Conservation (phyloP, 83 land plant genomes). For the Diphasiastrum complanatum region DNA sequence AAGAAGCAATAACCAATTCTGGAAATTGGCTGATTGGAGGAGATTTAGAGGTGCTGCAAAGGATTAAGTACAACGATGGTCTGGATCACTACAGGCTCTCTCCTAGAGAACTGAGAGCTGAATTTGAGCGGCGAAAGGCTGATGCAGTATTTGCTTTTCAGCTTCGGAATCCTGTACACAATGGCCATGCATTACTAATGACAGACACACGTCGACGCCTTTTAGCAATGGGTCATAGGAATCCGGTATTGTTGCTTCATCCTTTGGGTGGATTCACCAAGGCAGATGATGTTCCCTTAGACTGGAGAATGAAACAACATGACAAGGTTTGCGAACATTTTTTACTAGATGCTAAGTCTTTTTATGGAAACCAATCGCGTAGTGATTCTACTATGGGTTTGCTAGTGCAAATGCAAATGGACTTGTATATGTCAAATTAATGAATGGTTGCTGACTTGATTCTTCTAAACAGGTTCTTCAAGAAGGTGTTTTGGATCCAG, state of each 20-base stretch:
- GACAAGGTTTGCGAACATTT: conserved; percentile 48
- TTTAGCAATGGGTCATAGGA: conserved; percentile 17
- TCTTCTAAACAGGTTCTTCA: conserved; percentile 55
- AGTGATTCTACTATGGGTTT: background rate
- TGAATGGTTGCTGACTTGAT: background rate
- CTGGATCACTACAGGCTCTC: conserved; percentile 25
- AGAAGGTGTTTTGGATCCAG: conserved; percentile 88
- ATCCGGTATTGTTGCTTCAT: conserved; percentile 13
- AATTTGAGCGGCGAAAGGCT: conserved; percentile 9
- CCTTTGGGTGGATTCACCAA: conserved; percentile 20
- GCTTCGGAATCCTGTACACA: conserved; percentile 21
- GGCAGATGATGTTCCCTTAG: conserved; percentile 20
- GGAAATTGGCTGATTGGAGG: conserved; percentile 7
- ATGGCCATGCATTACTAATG: conserved; percentile 21
- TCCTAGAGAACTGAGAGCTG: conserved; percentile 11
- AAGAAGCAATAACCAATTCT: conserved; percentile 4
- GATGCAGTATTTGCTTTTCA: conserved; percentile 15
- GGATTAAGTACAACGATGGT: conserved; percentile 34
- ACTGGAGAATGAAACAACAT: conserved; percentile 46
- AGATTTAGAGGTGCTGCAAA: background rate
- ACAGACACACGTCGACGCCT: conserved; percentile 19
- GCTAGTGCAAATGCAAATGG: background rate
- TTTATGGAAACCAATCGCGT: too few relatives aligned
- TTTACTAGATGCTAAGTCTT: too few relatives aligned
- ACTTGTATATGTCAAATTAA: background rate